Conservation (phyloP, 2,329 filamentous ascomycete species). For the Cladosporium sp. region DNA sequence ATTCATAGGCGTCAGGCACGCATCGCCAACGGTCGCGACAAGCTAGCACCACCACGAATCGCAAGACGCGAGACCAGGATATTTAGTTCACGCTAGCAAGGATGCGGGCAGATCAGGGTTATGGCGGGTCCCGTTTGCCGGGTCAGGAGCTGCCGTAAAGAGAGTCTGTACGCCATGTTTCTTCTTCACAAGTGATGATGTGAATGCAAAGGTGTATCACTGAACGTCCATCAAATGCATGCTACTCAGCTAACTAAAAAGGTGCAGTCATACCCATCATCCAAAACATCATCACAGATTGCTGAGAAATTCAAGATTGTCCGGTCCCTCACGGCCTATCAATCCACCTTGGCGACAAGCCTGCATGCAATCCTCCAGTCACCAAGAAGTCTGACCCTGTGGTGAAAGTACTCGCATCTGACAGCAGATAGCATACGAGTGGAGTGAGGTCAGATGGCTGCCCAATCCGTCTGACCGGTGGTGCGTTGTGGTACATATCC, state of each 20-base stretch:
- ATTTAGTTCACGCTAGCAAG: conserved; percentile 6
- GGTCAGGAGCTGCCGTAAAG: conserved; percentile 9
- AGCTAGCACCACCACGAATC: conserved; percentile 4
- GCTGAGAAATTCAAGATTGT: not conserved
- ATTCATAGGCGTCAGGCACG: not conserved
- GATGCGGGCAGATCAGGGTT: not conserved
- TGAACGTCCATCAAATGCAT: too few species aligned
- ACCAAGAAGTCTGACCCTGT: conserved; percentile 24
- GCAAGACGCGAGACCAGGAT: not conserved
- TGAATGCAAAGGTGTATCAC: not conserved
- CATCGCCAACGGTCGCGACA: not conserved
- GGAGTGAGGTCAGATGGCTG: conserved; percentile 23
- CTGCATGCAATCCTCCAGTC: conserved; percentile 24
- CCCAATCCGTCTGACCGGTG: conserved; percentile 22
- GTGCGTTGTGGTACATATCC: conserved; percentile 24
- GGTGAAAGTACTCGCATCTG: conserved; percentile 22
- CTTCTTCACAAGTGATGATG: not conserved
- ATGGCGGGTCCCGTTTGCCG: not conserved
- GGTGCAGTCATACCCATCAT: not conserved
- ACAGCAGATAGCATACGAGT: conserved; percentile 21
- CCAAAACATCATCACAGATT: not conserved
- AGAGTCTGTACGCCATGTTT: not conserved
- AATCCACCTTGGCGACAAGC: conserved; percentile 17
- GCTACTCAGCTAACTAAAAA: too few species aligned
- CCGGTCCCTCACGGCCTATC: not conserved